Conservation (phyloP, 2,329 filamentous ascomycete species). For the Apiospora koreana region DNA sequence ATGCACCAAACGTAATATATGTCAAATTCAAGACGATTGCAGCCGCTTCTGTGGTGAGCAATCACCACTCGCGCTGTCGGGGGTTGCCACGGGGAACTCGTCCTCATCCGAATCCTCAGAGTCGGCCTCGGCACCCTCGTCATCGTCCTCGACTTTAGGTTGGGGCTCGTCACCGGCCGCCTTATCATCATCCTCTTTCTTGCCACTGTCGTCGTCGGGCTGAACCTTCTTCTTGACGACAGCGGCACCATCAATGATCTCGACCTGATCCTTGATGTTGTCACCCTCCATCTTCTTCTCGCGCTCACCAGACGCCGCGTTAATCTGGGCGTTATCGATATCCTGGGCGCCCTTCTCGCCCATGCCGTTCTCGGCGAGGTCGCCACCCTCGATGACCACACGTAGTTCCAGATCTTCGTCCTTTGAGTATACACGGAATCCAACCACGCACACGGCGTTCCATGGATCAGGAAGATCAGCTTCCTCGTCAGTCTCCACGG, state of each 20-base stretch:
- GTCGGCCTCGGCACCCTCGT: conserved; percentile 13
- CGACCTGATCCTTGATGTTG: conserved; percentile 30
- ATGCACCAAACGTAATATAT: background rate
- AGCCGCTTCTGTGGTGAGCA: conserved; percentile 10
- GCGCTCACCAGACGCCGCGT: conserved; percentile 49
- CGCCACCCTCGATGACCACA: conserved; percentile 57
- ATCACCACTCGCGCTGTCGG: conserved; percentile 6
- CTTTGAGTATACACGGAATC: conserved; percentile 42
- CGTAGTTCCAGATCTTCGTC: conserved; percentile 54
- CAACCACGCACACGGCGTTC: conserved; percentile 44
- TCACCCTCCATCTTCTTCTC: conserved; percentile 29
- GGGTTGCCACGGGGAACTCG: background rate
- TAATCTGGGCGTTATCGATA: conserved; percentile 58
- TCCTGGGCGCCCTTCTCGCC: conserved; percentile 57
- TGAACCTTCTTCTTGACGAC: conserved; percentile 35
- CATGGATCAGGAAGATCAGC: conserved; percentile 39
- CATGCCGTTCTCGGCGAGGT: conserved; percentile 56
- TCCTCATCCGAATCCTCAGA: conserved; percentile 11
- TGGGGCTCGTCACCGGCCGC: conserved; percentile 10
- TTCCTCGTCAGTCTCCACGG: conserved; percentile 41
- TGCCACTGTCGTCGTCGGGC: conserved; percentile 27
- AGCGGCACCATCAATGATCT: conserved; percentile 31
- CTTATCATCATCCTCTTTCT: conserved; percentile 16
- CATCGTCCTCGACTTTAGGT: conserved; percentile 13
- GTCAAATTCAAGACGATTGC: background rate